Evolutionary conservation across 768 basidiomycete species (phyloP), one percentile per base, ranked within the genome.

Genomic region (Termitomyces sp.): DNA sequence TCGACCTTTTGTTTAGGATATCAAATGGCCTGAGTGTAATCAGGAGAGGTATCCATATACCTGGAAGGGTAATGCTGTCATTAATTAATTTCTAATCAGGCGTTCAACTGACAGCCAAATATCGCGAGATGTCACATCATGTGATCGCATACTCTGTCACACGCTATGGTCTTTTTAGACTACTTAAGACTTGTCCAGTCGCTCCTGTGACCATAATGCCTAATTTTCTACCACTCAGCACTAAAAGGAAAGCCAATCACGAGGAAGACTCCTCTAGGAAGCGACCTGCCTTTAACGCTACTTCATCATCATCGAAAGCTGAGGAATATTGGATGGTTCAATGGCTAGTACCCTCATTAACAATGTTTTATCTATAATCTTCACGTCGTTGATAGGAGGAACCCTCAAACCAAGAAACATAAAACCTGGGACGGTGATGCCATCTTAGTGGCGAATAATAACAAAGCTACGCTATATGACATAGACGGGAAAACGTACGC

Each of bases 381-480:
- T 38, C 28, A 49, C 33, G 18, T n/a, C n/a, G 1, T 46, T 26
- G 30, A 32, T 38, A 89, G 88, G 89, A 75, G 89, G 59, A 80
- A 75, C 48, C 86, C 79, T 47, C 89, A 92, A 70, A 75, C 78
- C 41, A 90, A 84, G 74, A 95, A 95, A 72, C 87, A 94, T 67
- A 93, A 93, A 70, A 93, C 89, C 0, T 95, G 93, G 93, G 92
- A 95, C 55, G 92, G 89, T 40, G 91, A 88, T 66, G 87, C 79
- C 40, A 78, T 88, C n/a, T 76, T 91, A 5, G 82, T 83, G 10
- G 74, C 84, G 18, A 78, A 66, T 58, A 72, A 70, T 8, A 69
- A 64, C 8, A 81, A 74, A 65, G 81, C 79, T 50, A 79, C 74
- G 4, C 70, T 91, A 30, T 83, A 83, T 59, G 84, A 88, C 64